Percentiles rank a stretch among this genome's conserved stretches.
Evolutionary conservation across 2,329 filamentous ascomycete species (phyloP).

Genomic region (Arthrobotrys musiformis): DNA sequence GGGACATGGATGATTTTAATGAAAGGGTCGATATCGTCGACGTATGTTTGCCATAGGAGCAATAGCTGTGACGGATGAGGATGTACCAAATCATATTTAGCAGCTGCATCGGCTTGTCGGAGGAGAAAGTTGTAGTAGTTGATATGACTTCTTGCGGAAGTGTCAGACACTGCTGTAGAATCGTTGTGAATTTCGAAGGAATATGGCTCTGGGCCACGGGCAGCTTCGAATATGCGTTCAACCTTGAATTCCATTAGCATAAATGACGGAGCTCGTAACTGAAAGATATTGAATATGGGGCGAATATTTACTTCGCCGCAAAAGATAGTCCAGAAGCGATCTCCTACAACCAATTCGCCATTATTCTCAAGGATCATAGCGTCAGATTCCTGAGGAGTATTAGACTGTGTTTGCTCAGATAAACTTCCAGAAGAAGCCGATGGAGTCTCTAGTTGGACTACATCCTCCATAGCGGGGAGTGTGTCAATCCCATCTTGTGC

Average conservation of each 20-base stretch:
- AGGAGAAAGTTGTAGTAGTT: constrained; percentile 40
- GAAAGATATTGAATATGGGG: neutral
- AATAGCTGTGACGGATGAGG: constrained; percentile 44
- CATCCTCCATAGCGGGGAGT: neutral
- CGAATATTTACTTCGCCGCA: constrained; percentile 26
- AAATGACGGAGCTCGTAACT: neutral
- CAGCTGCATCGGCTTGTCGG: constrained; percentile 36
- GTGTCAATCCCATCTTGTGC: neutral
- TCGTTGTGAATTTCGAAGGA: constrained; percentile 28
- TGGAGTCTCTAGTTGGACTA: neutral
- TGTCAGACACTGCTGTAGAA: neutral
- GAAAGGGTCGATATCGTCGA: constrained; percentile 58
- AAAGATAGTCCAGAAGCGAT: constrained; percentile 51
- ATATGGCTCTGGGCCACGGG: constrained; percentile 32
- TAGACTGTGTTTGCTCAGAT: neutral
- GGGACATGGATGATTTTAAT: constrained; percentile 61
- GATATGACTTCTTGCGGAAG: constrained; percentile 21
- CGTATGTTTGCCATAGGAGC: constrained; percentile 57
- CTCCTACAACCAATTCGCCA: constrained; percentile 39
- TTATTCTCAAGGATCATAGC: constrained; percentile 24
- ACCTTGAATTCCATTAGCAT: constrained; percentile 13
- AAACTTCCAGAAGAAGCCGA: neutral
- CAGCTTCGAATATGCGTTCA: constrained; percentile 49
- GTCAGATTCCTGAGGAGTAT: neutral
- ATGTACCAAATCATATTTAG: constrained; percentile 27